A percentile compares a stretch with the other conserved stretches of the same genome.
Conservation (phyloP, 2,329 filamentous ascomycete genomes). For the Exophiala xenobiotica region DNA sequence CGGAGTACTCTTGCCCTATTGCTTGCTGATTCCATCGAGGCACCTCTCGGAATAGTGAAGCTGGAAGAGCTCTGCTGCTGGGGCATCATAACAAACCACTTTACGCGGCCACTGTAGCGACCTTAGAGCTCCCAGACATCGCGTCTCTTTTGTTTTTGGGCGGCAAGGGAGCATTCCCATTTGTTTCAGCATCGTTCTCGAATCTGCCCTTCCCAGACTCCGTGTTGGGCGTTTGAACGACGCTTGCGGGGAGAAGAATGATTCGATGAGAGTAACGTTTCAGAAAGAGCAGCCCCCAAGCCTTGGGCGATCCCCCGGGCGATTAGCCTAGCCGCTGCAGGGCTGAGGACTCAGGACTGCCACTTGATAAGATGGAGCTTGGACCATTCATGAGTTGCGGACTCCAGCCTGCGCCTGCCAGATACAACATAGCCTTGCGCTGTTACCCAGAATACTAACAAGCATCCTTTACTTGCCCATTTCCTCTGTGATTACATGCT, state of each 20-base stretch:
- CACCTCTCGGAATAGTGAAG: not conserved
- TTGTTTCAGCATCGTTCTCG: constrained; percentile 10
- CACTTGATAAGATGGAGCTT: not conserved
- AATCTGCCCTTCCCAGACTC: not conserved
- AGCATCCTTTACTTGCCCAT: too few species aligned
- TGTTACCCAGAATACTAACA: too few species aligned
- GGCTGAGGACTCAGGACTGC: not conserved
- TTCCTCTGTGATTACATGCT: constrained; percentile 18
- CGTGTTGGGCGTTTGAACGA: constrained; percentile 15
- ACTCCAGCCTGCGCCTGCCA: too few species aligned
- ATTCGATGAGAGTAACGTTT: constrained; percentile 19
- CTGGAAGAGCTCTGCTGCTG: not conserved
- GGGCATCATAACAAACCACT: constrained; percentile 26
- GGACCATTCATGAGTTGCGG: not conserved
- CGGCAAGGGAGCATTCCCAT: constrained; percentile 11
- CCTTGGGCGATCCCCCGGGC: not conserved
- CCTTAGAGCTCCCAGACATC: constrained; percentile 5
- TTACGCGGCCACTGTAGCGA: constrained; percentile 23
- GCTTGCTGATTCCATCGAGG: too few species aligned
- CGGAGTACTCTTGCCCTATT: too few species aligned
- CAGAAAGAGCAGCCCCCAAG: constrained; percentile 3
- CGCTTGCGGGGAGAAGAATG: constrained; percentile 13
- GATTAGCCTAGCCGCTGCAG: constrained; percentile 1
- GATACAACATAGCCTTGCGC: too few species aligned
- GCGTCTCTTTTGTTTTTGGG: constrained; percentile 16